Percentiles rank a stretch among this genome's conserved stretches.
Evolutionary conservation across 768 basidiomycete genomes (phyloP).

Genomic region (Lactarius pseudohatsudake): DNA sequence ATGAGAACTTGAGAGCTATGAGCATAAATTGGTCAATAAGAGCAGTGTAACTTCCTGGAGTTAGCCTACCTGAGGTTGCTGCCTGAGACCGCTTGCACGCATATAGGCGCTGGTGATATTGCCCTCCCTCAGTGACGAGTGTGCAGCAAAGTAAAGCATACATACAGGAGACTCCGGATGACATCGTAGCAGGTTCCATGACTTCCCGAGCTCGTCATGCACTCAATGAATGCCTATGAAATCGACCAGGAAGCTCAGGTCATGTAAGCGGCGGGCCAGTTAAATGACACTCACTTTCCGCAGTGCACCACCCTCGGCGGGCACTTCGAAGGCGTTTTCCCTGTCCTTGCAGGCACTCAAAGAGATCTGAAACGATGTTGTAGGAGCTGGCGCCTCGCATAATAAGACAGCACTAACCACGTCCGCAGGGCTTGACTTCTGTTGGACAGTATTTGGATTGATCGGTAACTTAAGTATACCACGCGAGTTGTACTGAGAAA

Average conservation of each 20-base stretch:
- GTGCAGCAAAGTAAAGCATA: background rate
- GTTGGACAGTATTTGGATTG: background rate
- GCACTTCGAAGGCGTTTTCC: background rate
- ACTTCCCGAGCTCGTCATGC: background rate
- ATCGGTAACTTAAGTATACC: background rate
- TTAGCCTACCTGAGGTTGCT: conserved; percentile 2
- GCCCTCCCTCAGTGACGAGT: background rate
- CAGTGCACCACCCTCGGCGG: background rate
- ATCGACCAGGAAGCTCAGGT: background rate
- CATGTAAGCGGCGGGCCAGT: background rate
- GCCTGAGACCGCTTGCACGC: background rate
- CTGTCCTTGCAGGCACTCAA: background rate
- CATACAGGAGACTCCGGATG: background rate
- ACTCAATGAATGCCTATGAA: conserved; percentile 13
- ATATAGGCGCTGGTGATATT: background rate
- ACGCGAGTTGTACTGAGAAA: background rate
- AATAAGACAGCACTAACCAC: conserved; percentile 2
- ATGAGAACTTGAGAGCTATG: conserved; percentile 9
- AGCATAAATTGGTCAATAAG: background rate
- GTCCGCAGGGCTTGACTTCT: conserved; percentile 1
- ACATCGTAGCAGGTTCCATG: background rate
- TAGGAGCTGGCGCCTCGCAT: background rate
- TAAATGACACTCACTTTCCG: background rate
- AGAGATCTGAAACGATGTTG: background rate
- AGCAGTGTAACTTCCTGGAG: background rate